Evolutionary conservation across 371 early-diverging fungal genomes (phyloP), one percentile per base, ranked within the genome.

Genomic region (Mortierella sp.): DNA sequence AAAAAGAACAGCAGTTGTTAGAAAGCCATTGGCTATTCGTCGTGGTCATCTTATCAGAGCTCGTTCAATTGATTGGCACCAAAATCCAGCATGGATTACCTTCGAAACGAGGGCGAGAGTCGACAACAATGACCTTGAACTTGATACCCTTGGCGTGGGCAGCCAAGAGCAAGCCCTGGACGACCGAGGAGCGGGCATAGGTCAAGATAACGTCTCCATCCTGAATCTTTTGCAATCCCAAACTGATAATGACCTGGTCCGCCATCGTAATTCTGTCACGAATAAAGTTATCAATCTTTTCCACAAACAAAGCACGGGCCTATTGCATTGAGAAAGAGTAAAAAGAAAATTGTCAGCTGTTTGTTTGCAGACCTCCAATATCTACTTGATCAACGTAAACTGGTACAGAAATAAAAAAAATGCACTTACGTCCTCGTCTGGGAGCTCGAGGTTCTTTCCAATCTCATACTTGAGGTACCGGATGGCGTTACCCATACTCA

Each of bases 201-300:
- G 97, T 97, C 83, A 99, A 89, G 72, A 99, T 95, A 2, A 98
- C 97, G 86, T 99, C 99, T n/a, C 96, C 97, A 81, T 97, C 94
- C 77, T 96, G 92, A 81, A 99, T 97, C 90, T 98, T 98, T 76
- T 94, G 91, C 74, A 97, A 79, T 38, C 96, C 97, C 74, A 95
- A 88, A 54, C 92, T 92, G 34, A 95, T 94, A 80, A 99, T 98
- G 19, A 94, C 84, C 44, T 93, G 91, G 80, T 96, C 95, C 0
- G 99, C 97, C 75, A 95, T 91, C 4, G 93, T 93, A 80, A 99
- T 99, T 75, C 97, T 91, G 81, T 98, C 97, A n/a, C 93, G 91
- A 77, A 98, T 96, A 89, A 97, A 99, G 68, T 93, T 92, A 80
- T 95, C 95, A 73, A 99, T 99, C 71, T 90, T 91, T 42, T 94